phyloP scores from a whole-genome alignment of 1,139 yeast species.

The Kodamaea derodonti region DNA sequence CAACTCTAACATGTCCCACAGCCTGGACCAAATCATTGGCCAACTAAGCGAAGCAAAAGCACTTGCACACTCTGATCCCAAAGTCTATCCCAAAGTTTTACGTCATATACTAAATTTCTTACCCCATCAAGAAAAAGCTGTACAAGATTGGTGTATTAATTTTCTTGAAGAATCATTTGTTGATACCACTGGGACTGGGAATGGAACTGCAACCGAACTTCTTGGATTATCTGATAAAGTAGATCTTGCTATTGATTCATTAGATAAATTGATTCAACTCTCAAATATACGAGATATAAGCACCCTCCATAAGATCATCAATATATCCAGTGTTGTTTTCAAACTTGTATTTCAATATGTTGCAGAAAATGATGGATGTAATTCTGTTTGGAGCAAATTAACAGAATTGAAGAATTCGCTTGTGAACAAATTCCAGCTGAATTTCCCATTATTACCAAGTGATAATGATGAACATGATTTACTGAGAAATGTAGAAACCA shows the following conservation, averaged over 20 bases:
- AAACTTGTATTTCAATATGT: constrained; percentile 40
- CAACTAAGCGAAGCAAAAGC: constrained; percentile 51
- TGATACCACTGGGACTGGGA: constrained; percentile 19
- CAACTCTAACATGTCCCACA: constrained; percentile 1
- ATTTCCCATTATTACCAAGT: constrained; percentile 43
- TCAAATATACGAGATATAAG: constrained; percentile 26
- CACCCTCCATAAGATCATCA: constrained; percentile 30
- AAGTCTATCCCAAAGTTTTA: constrained; percentile 50
- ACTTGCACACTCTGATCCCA: constrained; percentile 44
- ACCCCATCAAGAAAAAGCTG: constrained; percentile 26
- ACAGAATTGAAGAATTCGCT: constrained; percentile 38
- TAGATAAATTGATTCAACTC: constrained; percentile 31
- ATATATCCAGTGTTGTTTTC: constrained; percentile 34
- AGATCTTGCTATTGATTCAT: constrained; percentile 40
- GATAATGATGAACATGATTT: constrained; percentile 49
- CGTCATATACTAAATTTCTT: constrained; percentile 48
- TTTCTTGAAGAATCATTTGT: constrained; percentile 45
- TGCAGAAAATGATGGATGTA: constrained; percentile 42
- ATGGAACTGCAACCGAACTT: constrained; percentile 11
- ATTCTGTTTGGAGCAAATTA: constrained; percentile 40
- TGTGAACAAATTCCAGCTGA: constrained; percentile 20
- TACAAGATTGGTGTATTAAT: constrained; percentile 46
- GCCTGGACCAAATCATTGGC: constrained; percentile 14
- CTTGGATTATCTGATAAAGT: constrained; percentile 27
- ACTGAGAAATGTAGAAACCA: constrained; percentile 50